Base-by-base conservation (phyloP, 345 rosid genomes). In the Gossypioides kirkii region DNA sequence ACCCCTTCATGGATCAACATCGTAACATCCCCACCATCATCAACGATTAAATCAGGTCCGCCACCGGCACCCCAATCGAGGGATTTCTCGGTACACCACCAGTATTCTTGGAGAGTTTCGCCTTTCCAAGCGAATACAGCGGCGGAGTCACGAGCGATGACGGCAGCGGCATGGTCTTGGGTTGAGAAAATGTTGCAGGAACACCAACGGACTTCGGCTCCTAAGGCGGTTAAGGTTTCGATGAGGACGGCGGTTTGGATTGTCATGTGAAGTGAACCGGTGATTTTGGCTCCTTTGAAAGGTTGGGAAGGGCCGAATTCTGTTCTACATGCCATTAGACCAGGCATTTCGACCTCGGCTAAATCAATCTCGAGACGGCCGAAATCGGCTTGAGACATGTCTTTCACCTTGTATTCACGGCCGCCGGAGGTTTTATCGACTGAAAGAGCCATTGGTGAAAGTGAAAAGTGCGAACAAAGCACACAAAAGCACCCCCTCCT, bases 81-180 rank as follows among this genome's bases (percentile, higher is more conserved):
- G 17, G 97, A 95, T 3, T 90, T 82, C 86, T 93, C 97, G 0
- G 98, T 93, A 65, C 97, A 93, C 98, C 98, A 91, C 98, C 98
- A 93, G 80, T 93, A 93, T 83, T 91, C 98, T 84, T 90, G 91
- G n/a, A 93, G 87, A 3, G 98, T 93, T 84, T 91, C 97, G 0
- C 98, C 98, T 69, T 93, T 93, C 98, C 97, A 91, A 76, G 98
- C 98, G 77, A 93, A 93, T 4, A 91, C 97, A 3, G 97, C 80
- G 7, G 97, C 96, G 58, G 97, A 91, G 59, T 93, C 97, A 26
- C 96, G 92, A 20, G 98, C 98, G 62, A 86, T 88, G 36, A 91
- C 96, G 16, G 96, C 94, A 2, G 96, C 97, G 26, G 97, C 97
- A 82, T 93, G 98, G 74, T 93, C 98, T 79, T 93, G 98, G 0